phyloP scores from a whole-genome alignment of 2,329 filamentous ascomycete species.

The Talaromyces rugulosus region DNA sequence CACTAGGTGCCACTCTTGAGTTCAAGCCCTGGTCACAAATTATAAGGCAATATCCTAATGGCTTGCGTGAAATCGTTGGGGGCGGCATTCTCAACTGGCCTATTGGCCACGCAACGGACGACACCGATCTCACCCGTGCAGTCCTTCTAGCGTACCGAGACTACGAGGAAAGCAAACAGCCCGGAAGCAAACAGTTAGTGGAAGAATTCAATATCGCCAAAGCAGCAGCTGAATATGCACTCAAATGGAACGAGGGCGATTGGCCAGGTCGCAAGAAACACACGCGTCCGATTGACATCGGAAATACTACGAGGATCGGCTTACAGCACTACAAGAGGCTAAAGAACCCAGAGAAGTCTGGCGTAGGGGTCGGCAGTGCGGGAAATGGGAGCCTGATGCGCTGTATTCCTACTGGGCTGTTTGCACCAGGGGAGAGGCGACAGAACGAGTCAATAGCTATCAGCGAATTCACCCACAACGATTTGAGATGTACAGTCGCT shows the following conservation, averaged over 20 bases:
- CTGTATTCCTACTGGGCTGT: constrained; percentile 3
- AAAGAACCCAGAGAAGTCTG: not conserved
- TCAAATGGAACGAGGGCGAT: constrained; percentile 6
- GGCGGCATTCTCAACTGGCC: constrained; percentile 2
- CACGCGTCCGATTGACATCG: constrained; percentile 3
- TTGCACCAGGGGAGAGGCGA: not conserved
- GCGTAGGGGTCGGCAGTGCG: not conserved
- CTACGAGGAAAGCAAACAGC: not conserved
- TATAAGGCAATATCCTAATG: constrained; percentile 1
- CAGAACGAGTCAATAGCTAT: not conserved
- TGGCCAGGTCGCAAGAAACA: constrained; percentile 3
- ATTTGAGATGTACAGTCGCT: constrained; percentile 3
- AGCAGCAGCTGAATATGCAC: constrained; percentile 1
- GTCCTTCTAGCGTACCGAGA: constrained; percentile 2
- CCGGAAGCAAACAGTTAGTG: not conserved
- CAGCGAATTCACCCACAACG: constrained; percentile 6
- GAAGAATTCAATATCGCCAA: not conserved
- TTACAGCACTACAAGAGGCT: not conserved
- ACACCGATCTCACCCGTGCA: constrained; percentile 2
- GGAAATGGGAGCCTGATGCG: constrained; percentile 5
- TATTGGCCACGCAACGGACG: constrained; percentile 1
- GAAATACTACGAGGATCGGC: not conserved
- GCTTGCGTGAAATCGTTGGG: not conserved
- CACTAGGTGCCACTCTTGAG: constrained; percentile 1
- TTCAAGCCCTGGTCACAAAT: constrained; percentile 4